These are phyloP conservation scores for Paraglomus brasilianum DNA, from an alignment of 192 early-diverging fungal genomes.

Conservation along the genomic window DNA sequence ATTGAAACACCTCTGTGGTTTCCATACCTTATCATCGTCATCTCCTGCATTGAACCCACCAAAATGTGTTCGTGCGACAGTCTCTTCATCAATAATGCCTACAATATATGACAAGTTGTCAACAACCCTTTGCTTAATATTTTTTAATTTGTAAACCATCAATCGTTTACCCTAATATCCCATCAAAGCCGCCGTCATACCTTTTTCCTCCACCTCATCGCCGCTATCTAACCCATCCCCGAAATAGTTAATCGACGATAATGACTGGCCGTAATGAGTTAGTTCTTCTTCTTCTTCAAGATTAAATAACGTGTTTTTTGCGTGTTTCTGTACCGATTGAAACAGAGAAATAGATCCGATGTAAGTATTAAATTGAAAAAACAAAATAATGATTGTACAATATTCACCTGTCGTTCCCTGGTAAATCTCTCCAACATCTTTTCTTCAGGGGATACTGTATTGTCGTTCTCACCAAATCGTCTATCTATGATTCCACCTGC, in stretches of 20 bases:
- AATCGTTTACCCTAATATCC: constrained; percentile 13
- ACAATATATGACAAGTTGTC: neutral
- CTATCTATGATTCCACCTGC: constrained; percentile 81
- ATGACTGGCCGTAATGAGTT: constrained; percentile 93
- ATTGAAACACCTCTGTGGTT: too few relatives aligned
- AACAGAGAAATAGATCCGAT: too few relatives aligned
- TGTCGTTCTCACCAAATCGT: constrained; percentile 92
- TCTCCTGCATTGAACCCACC: constrained; percentile 81
- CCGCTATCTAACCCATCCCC: constrained; percentile 50
- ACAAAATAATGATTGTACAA: neutral
- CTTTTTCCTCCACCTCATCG: constrained; percentile 53
- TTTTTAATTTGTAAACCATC: constrained; percentile 6
- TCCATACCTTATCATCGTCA: constrained; percentile 24
- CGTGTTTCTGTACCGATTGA: constrained; percentile 35
- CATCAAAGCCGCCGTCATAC: constrained; percentile 56
- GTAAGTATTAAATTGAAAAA: constrained; percentile 7
- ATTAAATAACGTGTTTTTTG: constrained; percentile 64
- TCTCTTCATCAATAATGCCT: constrained; percentile 62
- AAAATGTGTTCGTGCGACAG: constrained; percentile 78
- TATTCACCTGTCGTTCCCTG: constrained; percentile 66
- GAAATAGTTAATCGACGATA: constrained; percentile 81
- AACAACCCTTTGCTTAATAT: neutral
- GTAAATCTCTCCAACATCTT: constrained; percentile 96
- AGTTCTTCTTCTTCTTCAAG: constrained; percentile 81
- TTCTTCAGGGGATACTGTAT: constrained; percentile 87